Evolutionary conservation across 2,329 filamentous ascomycete species (phyloP).

Genomic region (Phialemoniopsis sp.): DNA sequence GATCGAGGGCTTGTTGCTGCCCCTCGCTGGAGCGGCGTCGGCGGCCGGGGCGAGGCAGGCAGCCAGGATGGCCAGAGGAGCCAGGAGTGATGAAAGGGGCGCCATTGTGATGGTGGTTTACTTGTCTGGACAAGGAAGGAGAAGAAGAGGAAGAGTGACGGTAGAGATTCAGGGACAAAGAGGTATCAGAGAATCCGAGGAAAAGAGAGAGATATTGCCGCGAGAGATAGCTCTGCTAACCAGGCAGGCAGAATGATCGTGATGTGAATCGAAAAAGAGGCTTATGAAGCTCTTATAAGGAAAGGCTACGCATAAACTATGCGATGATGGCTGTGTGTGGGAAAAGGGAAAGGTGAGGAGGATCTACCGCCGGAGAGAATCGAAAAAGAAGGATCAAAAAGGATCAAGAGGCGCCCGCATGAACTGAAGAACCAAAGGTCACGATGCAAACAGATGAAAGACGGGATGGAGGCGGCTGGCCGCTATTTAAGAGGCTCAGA

Average conservation of each 20-base stretch:
- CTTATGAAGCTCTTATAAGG: too few relatives aligned
- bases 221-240: too few relatives aligned
- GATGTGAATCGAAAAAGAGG: too few relatives aligned
- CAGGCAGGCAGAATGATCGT: too few relatives aligned
- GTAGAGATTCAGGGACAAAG: background rate
- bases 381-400: too few relatives aligned
- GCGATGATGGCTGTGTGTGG: too few relatives aligned
- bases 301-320: too few relatives aligned
- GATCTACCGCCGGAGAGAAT: too few relatives aligned
- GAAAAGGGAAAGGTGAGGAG: too few relatives aligned
- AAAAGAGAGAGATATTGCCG: background rate
- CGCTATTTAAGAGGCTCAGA: too few relatives aligned
- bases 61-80: slow-evolving; percentile 6
- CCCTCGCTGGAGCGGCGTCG: background rate
- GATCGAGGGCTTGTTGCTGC: background rate
- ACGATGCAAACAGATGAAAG: too few relatives aligned
- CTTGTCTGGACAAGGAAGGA: slow-evolving; percentile 1
- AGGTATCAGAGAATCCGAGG: background rate
- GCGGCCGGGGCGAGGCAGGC: slow-evolving; percentile 3
- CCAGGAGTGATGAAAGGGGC: slow-evolving; percentile 6
- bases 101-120: slow-evolving; percentile 13
- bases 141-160: background rate
- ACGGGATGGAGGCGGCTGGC: too few relatives aligned
- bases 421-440: background rate
- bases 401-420: background rate